A percentile compares a stretch with the other conserved stretches of the same genome.
Conservation (phyloP, 192 early-diverging fungal species). For the Umbelopsis ramanniana region DNA sequence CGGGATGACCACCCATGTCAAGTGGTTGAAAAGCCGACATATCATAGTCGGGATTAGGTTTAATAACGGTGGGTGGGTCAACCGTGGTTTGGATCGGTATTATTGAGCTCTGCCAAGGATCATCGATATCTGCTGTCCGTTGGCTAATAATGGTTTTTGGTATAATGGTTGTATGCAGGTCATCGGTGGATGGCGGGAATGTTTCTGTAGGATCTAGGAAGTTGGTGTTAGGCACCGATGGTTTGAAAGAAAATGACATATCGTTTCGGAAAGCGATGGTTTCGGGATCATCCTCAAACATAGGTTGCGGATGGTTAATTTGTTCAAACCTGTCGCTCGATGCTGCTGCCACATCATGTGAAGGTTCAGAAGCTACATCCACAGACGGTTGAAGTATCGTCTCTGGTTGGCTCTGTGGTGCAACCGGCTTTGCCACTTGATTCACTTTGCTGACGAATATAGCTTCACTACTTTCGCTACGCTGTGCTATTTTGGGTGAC, state of each 20-base stretch:
- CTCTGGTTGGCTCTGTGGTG: no score
- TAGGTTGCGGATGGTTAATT: background rate
- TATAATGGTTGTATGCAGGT: slow-evolving; percentile 5
- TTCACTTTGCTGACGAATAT: no score
- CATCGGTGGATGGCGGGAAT: background rate
- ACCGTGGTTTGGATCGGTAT: background rate
- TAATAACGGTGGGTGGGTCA: background rate
- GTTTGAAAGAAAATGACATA: slow-evolving; percentile 22
- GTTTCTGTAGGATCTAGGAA: slow-evolving; percentile 1
- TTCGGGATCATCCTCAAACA: slow-evolving; percentile 16
- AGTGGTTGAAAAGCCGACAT: slow-evolving; percentile 6
- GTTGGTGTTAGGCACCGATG: slow-evolving; percentile 5
- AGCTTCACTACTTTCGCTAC: no score
- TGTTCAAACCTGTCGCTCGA: background rate
- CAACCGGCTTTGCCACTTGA: no score
- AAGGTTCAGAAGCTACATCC: background rate
- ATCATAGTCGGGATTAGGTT: slow-evolving; percentile 7
- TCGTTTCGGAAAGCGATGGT: slow-evolving; percentile 13
- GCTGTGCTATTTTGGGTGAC: no score
- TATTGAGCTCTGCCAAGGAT: slow-evolving; percentile 17
- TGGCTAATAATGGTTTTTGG: background rate
- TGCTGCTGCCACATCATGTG: background rate
- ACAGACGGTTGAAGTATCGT: background rate
- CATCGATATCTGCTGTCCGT: slow-evolving; percentile 3
- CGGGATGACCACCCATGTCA: background rate